A percentile compares a stretch with the other conserved stretches of the same genome.
These are phyloP conservation scores for Paraphoma chrysanthemicola DNA, from an alignment of 2,329 filamentous ascomycete species.

Conservation along the genomic window DNA sequence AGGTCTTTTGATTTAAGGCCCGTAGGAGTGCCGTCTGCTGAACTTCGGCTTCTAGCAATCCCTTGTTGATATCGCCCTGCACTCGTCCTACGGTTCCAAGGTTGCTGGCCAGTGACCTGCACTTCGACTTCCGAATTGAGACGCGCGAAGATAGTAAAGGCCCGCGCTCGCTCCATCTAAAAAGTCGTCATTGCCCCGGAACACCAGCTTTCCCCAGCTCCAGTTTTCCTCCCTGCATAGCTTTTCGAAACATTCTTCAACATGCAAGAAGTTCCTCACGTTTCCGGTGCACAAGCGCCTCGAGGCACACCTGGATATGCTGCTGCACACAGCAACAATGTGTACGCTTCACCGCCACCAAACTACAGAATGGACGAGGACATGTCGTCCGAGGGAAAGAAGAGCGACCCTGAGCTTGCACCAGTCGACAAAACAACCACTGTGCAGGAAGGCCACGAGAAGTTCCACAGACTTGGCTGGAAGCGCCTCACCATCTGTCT, in stretches of 20 bases:
- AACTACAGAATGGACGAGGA: constrained; percentile 29
- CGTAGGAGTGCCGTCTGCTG: background rate
- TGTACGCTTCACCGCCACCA: constrained; percentile 20
- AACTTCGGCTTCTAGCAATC: background rate
- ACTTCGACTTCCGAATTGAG: constrained; percentile 25
- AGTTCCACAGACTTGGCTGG: constrained; percentile 57
- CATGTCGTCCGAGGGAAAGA: constrained; percentile 36
- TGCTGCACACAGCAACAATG: constrained; percentile 1
- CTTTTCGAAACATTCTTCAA: constrained; percentile 4
- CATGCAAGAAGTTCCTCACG: constrained; percentile 29
- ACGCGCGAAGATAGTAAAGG: constrained; percentile 14
- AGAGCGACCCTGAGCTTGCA: constrained; percentile 43
- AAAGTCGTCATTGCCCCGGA: constrained; percentile 17
- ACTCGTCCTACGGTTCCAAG: constrained; percentile 11
- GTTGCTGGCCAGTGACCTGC: constrained; percentile 23
- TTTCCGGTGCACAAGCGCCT: background rate
- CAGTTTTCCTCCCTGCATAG: background rate
- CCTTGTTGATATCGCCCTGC: constrained; percentile 4
- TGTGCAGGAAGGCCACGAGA: constrained; percentile 46
- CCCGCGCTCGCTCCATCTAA: constrained; percentile 16
- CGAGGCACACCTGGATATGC: background rate
- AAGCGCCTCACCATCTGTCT: constrained; percentile 58
- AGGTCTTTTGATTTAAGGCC: constrained; percentile 16
- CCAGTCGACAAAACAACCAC: constrained; percentile 38
- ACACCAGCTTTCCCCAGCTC: background rate